These are phyloP conservation scores for Huntiella moniliformis DNA, from an alignment of 2,329 filamentous ascomycete species.

Conservation along the genomic window DNA sequence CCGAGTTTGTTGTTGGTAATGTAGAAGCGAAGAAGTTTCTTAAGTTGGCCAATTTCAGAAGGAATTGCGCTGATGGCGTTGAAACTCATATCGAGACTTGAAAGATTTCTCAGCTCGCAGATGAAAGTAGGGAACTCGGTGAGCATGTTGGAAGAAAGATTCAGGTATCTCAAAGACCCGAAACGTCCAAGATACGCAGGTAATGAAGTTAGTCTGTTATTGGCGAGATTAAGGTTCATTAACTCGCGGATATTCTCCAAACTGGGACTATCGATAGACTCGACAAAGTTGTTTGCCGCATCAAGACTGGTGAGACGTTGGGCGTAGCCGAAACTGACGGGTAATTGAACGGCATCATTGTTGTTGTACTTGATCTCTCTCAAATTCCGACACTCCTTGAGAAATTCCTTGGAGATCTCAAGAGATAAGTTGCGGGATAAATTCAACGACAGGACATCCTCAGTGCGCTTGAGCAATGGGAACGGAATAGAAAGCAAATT, in stretches of 20 bases:
- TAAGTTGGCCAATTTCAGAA: conserved; percentile 57
- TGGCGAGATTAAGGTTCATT: conserved; percentile 79
- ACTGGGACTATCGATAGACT: conserved; percentile 70
- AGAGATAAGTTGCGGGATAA: conserved; percentile 81
- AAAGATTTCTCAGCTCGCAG: conserved; percentile 61
- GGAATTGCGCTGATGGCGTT: conserved; percentile 70
- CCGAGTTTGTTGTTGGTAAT: conserved; percentile 87
- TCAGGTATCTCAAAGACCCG: conserved; percentile 60
- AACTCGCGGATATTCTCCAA: conserved; percentile 57
- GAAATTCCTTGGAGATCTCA: conserved; percentile 88
- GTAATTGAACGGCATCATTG: conserved; percentile 77
- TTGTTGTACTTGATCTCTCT: conserved; percentile 92
- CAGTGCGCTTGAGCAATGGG: conserved; percentile 72
- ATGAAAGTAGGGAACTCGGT: conserved; percentile 71
- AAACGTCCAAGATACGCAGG: conserved; percentile 73
- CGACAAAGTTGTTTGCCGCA: conserved; percentile 82
- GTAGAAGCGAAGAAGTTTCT: conserved; percentile 69
- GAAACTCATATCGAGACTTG: conserved; percentile 93
- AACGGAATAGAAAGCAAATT: conserved; percentile 94
- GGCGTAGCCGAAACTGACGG: conserved; percentile 66
- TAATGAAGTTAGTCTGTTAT: conserved; percentile 67
- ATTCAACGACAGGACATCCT: conserved; percentile 88
- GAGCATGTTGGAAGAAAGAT: conserved; percentile 85
- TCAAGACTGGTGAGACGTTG: conserved; percentile 72
- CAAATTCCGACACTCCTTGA: conserved; percentile 77